phyloP scores from a whole-genome alignment of 495 filamentous ascomycete species.

The Lasiosphaeria hispida region DNA sequence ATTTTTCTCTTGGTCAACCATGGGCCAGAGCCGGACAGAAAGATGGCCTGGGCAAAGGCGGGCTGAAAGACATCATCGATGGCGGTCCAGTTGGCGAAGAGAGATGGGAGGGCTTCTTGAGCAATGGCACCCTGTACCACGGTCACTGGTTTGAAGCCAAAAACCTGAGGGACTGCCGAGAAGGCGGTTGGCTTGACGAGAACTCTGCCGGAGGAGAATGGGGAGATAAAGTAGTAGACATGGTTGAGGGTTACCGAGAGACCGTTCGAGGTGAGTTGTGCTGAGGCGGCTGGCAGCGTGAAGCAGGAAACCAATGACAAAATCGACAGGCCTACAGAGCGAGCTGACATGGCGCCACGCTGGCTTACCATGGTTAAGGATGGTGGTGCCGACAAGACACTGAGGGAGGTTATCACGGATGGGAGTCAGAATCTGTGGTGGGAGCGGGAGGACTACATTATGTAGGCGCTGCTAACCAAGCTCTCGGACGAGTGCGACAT shows the following conservation, averaged over 20 bases:
- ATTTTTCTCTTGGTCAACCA: constrained; percentile 8
- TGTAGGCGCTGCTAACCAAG: too few relatives aligned
- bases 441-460: too few relatives aligned
- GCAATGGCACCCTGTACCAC: constrained; percentile 32
- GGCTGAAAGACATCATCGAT: constrained; percentile 45
- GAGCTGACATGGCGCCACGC: not conserved
- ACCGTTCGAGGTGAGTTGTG: constrained; percentile 34
- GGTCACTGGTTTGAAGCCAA: constrained; percentile 41
- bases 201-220: constrained; percentile 28
- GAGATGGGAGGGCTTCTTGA: constrained; percentile 18
- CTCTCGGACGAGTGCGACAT: too few relatives aligned
- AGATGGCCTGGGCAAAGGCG: constrained; percentile 35
- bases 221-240: constrained; percentile 42
- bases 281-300: constrained; percentile 6
- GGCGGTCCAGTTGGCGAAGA: constrained; percentile 28
- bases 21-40: constrained; percentile 15
- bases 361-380: constrained; percentile 8
- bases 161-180: constrained; percentile 3
- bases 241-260: constrained; percentile 40
- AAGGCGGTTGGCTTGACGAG: constrained; percentile 5
- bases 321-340: constrained; percentile 13
- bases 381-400: too few relatives aligned
- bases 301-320: constrained; percentile 8
- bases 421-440: too few relatives aligned
- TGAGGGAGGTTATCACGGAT: too few relatives aligned